Base-by-base conservation (phyloP, 1,284 basidiomycete genomes). In the Leccinum cinnamomeum region DNA sequence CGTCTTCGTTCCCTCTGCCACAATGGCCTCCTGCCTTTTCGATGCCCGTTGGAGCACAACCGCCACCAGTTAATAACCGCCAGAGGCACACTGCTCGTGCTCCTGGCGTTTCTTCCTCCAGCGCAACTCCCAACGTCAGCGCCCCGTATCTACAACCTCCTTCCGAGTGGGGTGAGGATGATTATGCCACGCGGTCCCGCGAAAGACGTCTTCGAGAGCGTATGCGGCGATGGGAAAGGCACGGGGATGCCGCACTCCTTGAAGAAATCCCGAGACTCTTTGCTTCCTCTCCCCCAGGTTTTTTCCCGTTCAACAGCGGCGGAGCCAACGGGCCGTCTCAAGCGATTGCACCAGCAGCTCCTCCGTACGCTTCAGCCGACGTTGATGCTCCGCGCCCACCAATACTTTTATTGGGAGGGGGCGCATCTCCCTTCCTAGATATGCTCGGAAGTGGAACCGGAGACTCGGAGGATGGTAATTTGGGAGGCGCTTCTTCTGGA, bases 201-300 rank as follows among this genome's bases (percentile, higher is more conserved):
- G 91, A 92, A 75, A 82, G 78, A 66, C 84, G 91, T 14, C 79
- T 91, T 54, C 82, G 84, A 51, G 83, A 87, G 11, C 82, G 90
- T 41, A 77, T 93, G 51, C 82, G 80, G 60, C 85, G 82, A 67
- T 93, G 91, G 91, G 88, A 90, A 67, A 82, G 78, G 66, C 81
- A 84, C 20, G 72, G 72, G 30, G 84, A 89, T 64, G 68, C 76
- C 20, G 72, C 78, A 7, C 75, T 90, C 16, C 75, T 81, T 48
- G 84, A 87, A 14, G 88, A 92, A 60, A 71, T 91, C 25, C 86
- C 89, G 0, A 80, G 75, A 54, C 78, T 89, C 23, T 77, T 79
- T 10, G 61, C 75, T 2, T 66, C 70, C 11, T 73, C 76, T 48
- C 57, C 58, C 44, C 55, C 59, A 16, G 61, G 60, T 18, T 70